A percentile compares a stretch with the other conserved stretches of the same genome.
Conservation (phyloP, 345 rosid genomes). For the Populus alba region DNA sequence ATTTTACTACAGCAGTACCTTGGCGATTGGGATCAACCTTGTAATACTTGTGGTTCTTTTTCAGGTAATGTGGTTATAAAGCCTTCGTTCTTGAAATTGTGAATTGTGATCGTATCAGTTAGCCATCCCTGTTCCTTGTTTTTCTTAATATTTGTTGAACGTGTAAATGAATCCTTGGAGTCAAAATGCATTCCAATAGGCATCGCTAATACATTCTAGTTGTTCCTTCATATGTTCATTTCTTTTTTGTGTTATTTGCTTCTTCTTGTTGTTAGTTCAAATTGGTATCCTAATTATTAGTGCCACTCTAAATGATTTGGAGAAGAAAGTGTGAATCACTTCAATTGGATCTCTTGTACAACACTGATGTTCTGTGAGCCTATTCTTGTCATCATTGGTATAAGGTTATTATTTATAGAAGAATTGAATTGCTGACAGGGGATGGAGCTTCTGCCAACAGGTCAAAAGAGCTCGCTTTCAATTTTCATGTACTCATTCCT, state of each 20-base stretch:
- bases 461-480: constrained; percentile 72
- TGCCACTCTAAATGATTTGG: neutral
- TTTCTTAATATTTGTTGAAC: neutral
- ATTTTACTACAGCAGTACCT: constrained; percentile 87
- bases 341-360: neutral
- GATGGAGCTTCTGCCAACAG: constrained; percentile 89
- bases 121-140: neutral
- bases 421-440: constrained; percentile 50
- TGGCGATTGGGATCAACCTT: constrained; percentile 86
- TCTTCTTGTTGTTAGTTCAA: neutral
- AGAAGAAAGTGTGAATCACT: neutral
- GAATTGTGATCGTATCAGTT: neutral
- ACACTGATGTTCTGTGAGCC: neutral
- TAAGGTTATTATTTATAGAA: neutral
- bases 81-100: neutral
- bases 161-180: neutral
- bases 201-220: neutral
- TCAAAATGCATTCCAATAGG: neutral
- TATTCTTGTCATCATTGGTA: constrained; percentile 4
- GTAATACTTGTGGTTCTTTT: constrained; percentile 76
- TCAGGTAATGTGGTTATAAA: constrained; percentile 54
- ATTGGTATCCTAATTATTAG: neutral
- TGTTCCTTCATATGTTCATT: neutral
- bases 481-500: constrained; percentile 71
- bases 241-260: neutral